Base-by-base conservation (phyloP, 2,329 filamentous ascomycete species). In the Apiospora koreana region DNA sequence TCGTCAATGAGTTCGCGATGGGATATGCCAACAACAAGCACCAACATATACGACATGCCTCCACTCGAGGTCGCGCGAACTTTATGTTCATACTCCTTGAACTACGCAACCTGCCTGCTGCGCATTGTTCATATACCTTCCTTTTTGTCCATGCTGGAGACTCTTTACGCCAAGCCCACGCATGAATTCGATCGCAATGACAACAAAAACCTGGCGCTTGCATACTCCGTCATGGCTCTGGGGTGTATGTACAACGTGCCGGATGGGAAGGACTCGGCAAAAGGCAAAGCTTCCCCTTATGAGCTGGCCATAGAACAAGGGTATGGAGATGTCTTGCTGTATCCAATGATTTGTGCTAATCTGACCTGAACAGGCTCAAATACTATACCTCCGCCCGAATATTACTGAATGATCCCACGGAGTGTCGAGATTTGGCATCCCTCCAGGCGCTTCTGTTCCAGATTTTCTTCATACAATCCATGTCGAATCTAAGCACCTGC, bases 401-500 rank as follows among this genome's bases (percentile, higher is more conserved):
- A 58, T 84, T 94, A 70, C 82, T 95, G 65, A 85, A 88, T 70
- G 89, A 91, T 72, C 83, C 91, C 58, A 89, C 89, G 1, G 89
- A 91, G 71, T 94, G 92, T 74, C 89, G 93, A 65, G 93, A 95
- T 77, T 83, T 95, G 58, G 88, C 86, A 25, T 93, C 93, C 1
- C 83, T 95, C 10, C 93, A 96, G 79, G 89, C 92, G 2, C 86
- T 96, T 8, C 82, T 94, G 25, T 94, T 94, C 78, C 93, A 94
- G 87, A 92, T 94, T 66, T 83, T 95, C 2, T 96, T 95, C 77
- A 85, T 95, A 1, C 93, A 96, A 77, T 90, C 92, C 2, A 93
- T 93, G 1, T 92, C 93, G 12, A 93, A 94, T 77, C 83, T 95
- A 41, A 93, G 91, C 77, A 92, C 90, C 12, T 95, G 93, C 78